phyloP scores from a whole-genome alignment of 2,329 filamentous ascomycete genomes.

The Didymella arachidicola region DNA sequence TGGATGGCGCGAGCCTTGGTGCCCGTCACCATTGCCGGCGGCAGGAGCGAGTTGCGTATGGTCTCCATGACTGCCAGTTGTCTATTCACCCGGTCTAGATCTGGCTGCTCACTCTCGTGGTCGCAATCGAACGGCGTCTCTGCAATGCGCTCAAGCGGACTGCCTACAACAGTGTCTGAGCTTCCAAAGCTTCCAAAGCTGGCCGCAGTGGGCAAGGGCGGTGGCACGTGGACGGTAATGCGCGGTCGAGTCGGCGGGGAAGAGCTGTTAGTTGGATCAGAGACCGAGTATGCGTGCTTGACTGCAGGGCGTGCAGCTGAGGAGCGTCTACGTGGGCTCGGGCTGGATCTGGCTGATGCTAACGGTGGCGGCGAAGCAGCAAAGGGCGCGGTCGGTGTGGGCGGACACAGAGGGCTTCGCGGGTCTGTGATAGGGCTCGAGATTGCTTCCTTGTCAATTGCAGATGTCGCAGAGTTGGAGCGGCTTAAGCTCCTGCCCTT shows the following conservation, averaged over 20 bases:
- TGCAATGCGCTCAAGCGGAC: constrained; percentile 35
- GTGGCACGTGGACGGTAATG: constrained; percentile 14
- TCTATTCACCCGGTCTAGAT: constrained; percentile 12
- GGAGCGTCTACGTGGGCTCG: constrained; percentile 1
- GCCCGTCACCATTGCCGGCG: constrained; percentile 38
- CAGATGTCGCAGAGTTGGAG: constrained; percentile 17
- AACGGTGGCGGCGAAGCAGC: constrained; percentile 16
- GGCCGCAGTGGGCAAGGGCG: constrained; percentile 20
- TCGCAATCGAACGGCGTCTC: constrained; percentile 36
- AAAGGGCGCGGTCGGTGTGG: constrained; percentile 18
- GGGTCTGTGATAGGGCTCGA: constrained; percentile 37
- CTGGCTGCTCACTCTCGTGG: constrained; percentile 15
- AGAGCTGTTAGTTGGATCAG: constrained; percentile 33
- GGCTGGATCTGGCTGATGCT: constrained; percentile 11
- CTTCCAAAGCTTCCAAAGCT: constrained; percentile 33
- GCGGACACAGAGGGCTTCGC: constrained; percentile 28
- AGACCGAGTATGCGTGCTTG: constrained; percentile 30
- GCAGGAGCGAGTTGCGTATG: constrained; percentile 34
- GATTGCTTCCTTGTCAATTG: constrained; percentile 35
- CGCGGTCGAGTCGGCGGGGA: constrained; percentile 19
- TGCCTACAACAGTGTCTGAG: constrained; percentile 23
- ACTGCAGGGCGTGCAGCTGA: not conserved
- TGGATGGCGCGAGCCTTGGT: constrained; percentile 69
- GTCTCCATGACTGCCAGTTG: constrained; percentile 39
- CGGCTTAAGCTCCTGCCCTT: constrained; percentile 27